These are phyloP conservation scores for Beauveria varroae DNA, from an alignment of 2,329 filamentous ascomycete genomes.

Conservation along the genomic window DNA sequence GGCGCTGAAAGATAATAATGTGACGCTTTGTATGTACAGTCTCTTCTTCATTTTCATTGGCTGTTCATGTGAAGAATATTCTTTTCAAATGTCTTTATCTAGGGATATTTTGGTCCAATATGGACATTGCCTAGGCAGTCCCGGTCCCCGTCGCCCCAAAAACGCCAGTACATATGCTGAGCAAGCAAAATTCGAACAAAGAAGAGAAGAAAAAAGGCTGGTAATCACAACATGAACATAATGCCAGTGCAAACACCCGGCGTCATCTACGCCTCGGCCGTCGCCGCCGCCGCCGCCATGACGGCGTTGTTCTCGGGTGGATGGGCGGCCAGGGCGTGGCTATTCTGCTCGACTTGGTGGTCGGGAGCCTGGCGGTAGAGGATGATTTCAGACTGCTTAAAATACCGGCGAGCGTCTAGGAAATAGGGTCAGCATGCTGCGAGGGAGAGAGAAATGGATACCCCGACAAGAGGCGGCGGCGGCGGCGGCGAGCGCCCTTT, in stretches of 20 bases:
- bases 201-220: not conserved
- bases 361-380: constrained; percentile 77
- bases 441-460: not conserved
- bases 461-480: not conserved
- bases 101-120: constrained; percentile 25
- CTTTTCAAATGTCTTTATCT: constrained; percentile 14
- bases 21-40: not conserved
- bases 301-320: constrained; percentile 41
- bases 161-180: constrained; percentile 36
- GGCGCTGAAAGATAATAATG: not conserved
- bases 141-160: constrained; percentile 18
- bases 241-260: not conserved
- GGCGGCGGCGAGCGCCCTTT: constrained; percentile 6
- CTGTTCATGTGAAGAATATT: constrained; percentile 12
- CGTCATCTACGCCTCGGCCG: constrained; percentile 14
- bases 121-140: constrained; percentile 17
- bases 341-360: constrained; percentile 31
- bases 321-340: constrained; percentile 30
- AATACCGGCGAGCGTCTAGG: constrained; percentile 87
- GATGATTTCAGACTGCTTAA: constrained; percentile 98
- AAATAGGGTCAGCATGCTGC: not conserved
- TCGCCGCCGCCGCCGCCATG: constrained; percentile 19
- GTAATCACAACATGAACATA: constrained; percentile 7
- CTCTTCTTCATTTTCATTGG: not conserved
- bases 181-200: constrained; percentile 17